A percentile compares a stretch with the other conserved stretches of the same genome.
These are phyloP conservation scores for Boletus coccyginus DNA, from an alignment of 768 basidiomycete species.

Conservation along the genomic window DNA sequence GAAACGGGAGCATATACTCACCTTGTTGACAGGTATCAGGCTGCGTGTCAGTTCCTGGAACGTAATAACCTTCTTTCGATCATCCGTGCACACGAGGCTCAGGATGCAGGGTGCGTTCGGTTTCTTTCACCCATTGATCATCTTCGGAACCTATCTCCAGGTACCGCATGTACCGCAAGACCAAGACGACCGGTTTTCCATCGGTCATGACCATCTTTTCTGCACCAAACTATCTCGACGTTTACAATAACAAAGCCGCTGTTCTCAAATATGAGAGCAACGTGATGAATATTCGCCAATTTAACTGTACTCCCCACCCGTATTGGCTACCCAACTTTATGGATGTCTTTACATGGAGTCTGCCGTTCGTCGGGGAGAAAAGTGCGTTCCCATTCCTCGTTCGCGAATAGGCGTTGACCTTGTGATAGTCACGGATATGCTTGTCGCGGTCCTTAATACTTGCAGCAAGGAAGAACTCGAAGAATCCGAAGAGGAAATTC, in stretches of 20 bases:
- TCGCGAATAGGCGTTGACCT: constrained; percentile 1
- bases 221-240: constrained; percentile 96
- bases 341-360: constrained; percentile 99
- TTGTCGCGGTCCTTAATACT: constrained; percentile 93
- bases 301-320: constrained; percentile 93
- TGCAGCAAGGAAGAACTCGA: constrained; percentile 97
- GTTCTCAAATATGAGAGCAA: constrained; percentile 99
- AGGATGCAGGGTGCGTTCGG: constrained; percentile 85
- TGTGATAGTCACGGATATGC: constrained; percentile 89
- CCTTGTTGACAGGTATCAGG: constrained; percentile 68
- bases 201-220: constrained; percentile 99
- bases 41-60: constrained; percentile 96
- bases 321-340: constrained; percentile 99
- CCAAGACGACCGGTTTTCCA: constrained; percentile 96
- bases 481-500: constrained; percentile 55
- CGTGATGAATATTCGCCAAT: constrained; percentile 97
- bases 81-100: constrained; percentile 97
- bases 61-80: constrained; percentile 95
- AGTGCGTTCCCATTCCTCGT: constrained; percentile 46
- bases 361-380: constrained; percentile 98
- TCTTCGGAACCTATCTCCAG: constrained; percentile 35
- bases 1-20: background rate
- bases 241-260: constrained; percentile 99
- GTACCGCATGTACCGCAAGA: constrained; percentile 99
- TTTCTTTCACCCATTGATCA: background rate